Evolutionary conservation across 352 stramenopile species (phyloP), one percentile per base, ranked within the genome.

Genomic region (Phytophthora idaei): DNA sequence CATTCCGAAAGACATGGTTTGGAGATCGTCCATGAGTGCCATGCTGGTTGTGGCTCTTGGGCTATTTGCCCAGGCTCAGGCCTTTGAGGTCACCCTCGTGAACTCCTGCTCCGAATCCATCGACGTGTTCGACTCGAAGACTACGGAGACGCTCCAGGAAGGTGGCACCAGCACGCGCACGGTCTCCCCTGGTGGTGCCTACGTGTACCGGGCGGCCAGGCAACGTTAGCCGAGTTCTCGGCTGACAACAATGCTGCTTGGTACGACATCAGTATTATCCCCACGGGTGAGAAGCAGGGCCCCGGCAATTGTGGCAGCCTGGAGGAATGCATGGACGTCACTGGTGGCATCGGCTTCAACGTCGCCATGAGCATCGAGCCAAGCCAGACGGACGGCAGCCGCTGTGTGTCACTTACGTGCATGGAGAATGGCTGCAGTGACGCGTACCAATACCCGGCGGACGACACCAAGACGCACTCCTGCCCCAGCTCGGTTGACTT

Each of bases 261-360:
- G 82, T 93, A 79, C 67, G 85, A 91, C 53, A 91, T 93, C 71
- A 90, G 78, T 44, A 93, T 89, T 61, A 90, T 93, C 72, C 85
- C 85, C 9, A 90, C 84, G 5, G 75, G 82, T 3, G 64, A 76
- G 3, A 69, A 44, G 10, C 11, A 67, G 36, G 58, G 63, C 46
- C 83, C 85, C 1, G 77, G 80, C 17, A 72, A 81, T 49, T 93
- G 85, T 57, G 21, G 25, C 17, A 87, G 70, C 39, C 71, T 91
- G 21, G 70, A 71, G 2, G 70, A 72, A 10, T 91, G 82, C 57
- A 90, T 89, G 71, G 56, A 29, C 1, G 45, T 72, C 52, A 92
- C 81, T 15, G 84, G 84, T 44, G 81, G 76, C 29, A 67, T 82
- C 15, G 81, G 82, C 44, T 93, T 85, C 69, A 92, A 92, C 74